A percentile compares a stretch with the other conserved stretches of the same genome.
These are phyloP conservation scores for Globisporangium alternatum DNA, from an alignment of 352 stramenopile genomes.

Conservation along the genomic window DNA sequence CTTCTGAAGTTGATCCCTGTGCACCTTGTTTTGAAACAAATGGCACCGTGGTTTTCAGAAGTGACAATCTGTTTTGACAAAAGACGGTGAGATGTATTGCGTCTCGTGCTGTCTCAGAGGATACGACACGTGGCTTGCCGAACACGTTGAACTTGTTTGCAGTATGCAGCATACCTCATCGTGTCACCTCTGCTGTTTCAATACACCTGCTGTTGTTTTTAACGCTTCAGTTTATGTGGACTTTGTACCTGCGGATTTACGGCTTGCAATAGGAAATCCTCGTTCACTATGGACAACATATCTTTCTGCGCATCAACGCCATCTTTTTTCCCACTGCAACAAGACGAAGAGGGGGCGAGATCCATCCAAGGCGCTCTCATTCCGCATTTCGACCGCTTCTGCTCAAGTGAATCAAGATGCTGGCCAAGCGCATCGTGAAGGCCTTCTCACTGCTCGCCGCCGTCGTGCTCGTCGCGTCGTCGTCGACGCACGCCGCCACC, in stretches of 20 bases:
- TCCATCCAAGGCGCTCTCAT: slow-evolving; percentile 15
- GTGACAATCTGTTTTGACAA: not conserved
- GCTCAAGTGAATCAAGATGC: slow-evolving; percentile 33
- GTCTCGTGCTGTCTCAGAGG: slow-evolving; percentile 7
- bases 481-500: slow-evolving; percentile 26
- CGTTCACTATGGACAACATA: not conserved
- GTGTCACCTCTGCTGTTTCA: not conserved
- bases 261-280: slow-evolving; percentile 2
- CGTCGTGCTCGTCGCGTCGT: slow-evolving; percentile 34
- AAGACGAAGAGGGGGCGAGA: not conserved
- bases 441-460: slow-evolving; percentile 46
- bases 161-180: slow-evolving; percentile 16
- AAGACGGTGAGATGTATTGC: not conserved
- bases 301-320: not conserved
- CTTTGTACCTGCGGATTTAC: slow-evolving; percentile 17
- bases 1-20: too few species aligned
- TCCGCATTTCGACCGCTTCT: slow-evolving; percentile 40
- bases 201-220: not conserved
- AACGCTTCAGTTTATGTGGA: too few species aligned
- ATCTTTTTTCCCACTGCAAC: not conserved
- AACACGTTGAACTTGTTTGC: not conserved
- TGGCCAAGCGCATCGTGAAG: slow-evolving; percentile 53
- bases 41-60: too few species aligned
- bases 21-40: too few species aligned
- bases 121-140: slow-evolving; percentile 16